These are phyloP conservation scores for Cyberlindnera japonica DNA, from an alignment of 805 yeast genomes.

Conservation along the genomic window DNA sequence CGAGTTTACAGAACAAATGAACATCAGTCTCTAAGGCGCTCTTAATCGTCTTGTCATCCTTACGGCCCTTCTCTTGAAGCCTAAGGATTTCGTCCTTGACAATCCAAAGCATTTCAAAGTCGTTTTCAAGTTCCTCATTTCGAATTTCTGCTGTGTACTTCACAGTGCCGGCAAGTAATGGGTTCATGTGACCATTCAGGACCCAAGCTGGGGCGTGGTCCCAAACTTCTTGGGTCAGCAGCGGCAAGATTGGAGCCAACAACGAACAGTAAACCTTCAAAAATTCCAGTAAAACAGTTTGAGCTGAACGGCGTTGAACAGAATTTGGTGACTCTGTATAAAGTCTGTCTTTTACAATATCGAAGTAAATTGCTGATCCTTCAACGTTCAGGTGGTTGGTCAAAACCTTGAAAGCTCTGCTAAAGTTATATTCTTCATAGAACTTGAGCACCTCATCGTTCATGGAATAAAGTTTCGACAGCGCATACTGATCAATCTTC, in stretches of 20 bases:
- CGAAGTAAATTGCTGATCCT: constrained; percentile 82
- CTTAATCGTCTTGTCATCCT: constrained; percentile 41
- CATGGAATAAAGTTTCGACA: constrained; percentile 51
- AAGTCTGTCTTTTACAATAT: constrained; percentile 76
- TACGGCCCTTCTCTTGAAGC: constrained; percentile 54
- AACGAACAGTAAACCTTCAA: constrained; percentile 60
- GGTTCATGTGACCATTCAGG: constrained; percentile 12
- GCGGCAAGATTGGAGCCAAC: constrained; percentile 78
- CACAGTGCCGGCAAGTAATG: constrained; percentile 19
- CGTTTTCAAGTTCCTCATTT: constrained; percentile 33
- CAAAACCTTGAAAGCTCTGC: constrained; percentile 62
- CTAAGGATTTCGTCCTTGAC: constrained; percentile 48
- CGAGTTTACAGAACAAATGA: constrained; percentile 29
- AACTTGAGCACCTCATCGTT: constrained; percentile 37
- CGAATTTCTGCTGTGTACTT: constrained; percentile 26
- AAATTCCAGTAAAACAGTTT: constrained; percentile 61
- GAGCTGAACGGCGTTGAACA: constrained; percentile 49
- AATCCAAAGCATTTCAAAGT: constrained; percentile 43
- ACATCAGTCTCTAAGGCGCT: constrained; percentile 60
- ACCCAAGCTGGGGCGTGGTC: constrained; percentile 40
- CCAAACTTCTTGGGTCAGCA: constrained; percentile 89
- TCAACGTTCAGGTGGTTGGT: constrained; percentile 71
- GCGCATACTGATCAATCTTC: constrained; percentile 57
- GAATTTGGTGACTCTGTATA: constrained; percentile 62
- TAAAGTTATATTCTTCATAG: constrained; percentile 61